Evolutionary conservation across 257 asterid genomes (phyloP), one percentile per base, ranked within the genome.

Genomic region (Leptodermis oblonga): DNA sequence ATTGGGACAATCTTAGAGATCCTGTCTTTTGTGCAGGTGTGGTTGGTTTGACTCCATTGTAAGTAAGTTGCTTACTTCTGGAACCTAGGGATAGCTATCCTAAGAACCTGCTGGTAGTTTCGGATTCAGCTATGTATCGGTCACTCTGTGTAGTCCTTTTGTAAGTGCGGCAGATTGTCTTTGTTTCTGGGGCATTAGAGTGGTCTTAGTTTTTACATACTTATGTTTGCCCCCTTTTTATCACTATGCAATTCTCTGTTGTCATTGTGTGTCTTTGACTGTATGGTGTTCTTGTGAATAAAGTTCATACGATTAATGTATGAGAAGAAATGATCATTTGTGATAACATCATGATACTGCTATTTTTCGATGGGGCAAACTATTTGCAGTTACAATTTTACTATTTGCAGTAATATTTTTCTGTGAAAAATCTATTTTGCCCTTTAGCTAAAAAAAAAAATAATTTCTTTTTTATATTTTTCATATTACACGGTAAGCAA

Each of bases 31-130:
- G 30, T 68, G 77, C 83, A 84, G 89, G 97, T n/a, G 89, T 91
- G 30, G 89, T 91, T 75, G 97, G 97, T 51, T 78, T 91, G 85
- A 91, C 97, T 70, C 96, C 96, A 37, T 67, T 76, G 77, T 89
- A 78, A 86, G 77, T 89, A 78, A 86, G 33, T 28, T 23, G 33
- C 66, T 74, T 37, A 54, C 26, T 41, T 49, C 68, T n/a, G 23
- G 67, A 42, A 23, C 26, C 36, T 33, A 34, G 64, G 51, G 68
- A 22, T 62, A 46, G 8, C 53, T 54, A 37, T 43, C 22, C 59
- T 69, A 22, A 18, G 62, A 28, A 22, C 52, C 33, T 67, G 20
- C 13, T 37, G 42, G 6, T 17, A 34, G n/a, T 45, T 41, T 17
- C 55, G 34, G 7, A 11, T 45, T 25, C 7, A 34, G 66, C 20